Evolutionary conservation across 1,139 yeast species (phyloP).

Genomic region (Candida glucosophila): DNA sequence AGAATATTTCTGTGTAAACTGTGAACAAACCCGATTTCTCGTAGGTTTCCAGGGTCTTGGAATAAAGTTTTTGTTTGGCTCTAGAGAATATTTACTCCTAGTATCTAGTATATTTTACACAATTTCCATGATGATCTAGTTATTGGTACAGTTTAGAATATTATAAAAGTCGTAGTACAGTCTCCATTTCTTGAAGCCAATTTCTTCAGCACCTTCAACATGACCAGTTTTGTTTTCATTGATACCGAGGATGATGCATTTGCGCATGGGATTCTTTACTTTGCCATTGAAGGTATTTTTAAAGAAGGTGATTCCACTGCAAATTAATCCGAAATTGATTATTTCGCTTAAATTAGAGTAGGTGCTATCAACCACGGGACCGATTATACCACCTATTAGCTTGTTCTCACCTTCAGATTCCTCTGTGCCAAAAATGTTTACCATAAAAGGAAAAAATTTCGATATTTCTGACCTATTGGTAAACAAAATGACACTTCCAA

Average conservation of each 20-base stretch:
- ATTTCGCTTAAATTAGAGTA: conserved; percentile 49
- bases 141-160: neutral
- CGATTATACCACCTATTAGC: conserved; percentile 47
- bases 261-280: conserved; percentile 16
- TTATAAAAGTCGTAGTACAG: conserved; percentile 32
- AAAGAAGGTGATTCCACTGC: conserved; percentile 50
- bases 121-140: neutral
- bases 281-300: conserved; percentile 26
- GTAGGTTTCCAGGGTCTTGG: neutral
- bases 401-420: conserved; percentile 1
- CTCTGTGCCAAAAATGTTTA: conserved; percentile 15
- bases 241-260: conserved; percentile 33
- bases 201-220: conserved; percentile 28
- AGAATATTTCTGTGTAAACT: neutral
- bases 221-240: conserved; percentile 25
- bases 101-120: neutral
- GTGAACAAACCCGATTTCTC: neutral
- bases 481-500: conserved; percentile 49
- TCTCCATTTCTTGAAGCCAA: conserved; percentile 37
- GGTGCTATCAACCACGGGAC: conserved; percentile 47
- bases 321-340: conserved; percentile 48
- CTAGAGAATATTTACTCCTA: neutral
- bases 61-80: neutral
- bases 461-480: conserved; percentile 40
- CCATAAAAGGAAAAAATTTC: conserved; percentile 45